Evolutionary conservation across 2,329 filamentous ascomycete species (phyloP).

Genomic region (Venturiaceae sp.): DNA sequence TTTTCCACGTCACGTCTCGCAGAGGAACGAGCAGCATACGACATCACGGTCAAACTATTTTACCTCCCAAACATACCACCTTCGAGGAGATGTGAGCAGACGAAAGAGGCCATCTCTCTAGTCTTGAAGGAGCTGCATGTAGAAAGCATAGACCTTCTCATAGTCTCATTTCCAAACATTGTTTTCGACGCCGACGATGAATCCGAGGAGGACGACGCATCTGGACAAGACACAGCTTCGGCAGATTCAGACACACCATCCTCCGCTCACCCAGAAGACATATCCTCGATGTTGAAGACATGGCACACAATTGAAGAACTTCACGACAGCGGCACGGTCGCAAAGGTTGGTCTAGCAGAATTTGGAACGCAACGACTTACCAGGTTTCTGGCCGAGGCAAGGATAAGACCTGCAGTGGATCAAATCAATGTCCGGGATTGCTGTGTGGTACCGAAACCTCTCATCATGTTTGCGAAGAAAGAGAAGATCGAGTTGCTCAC

Average conservation of each 20-base stretch:
- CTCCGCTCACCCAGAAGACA: constrained; percentile 31
- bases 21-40: constrained; percentile 78
- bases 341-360: constrained; percentile 75
- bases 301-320: constrained; percentile 62
- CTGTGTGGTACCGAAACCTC: constrained; percentile 84
- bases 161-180: constrained; percentile 87
- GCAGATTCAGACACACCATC: background rate
- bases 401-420: constrained; percentile 69
- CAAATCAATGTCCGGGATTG: constrained; percentile 96
- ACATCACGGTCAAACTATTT: constrained; percentile 93
- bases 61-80: constrained; percentile 66
- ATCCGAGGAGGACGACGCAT: constrained; percentile 48
- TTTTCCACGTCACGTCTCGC: constrained; percentile 60
- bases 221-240: background rate
- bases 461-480: constrained; percentile 75
- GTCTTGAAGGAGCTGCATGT: constrained; percentile 74
- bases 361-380: constrained; percentile 77
- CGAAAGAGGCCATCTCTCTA: constrained; percentile 66
- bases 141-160: constrained; percentile 71
- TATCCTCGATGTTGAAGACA: constrained; percentile 57
- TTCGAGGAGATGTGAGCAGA: constrained; percentile 57
- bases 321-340: constrained; percentile 59
- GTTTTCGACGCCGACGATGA: constrained; percentile 91
- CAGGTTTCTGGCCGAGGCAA: constrained; percentile 64
- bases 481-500: constrained; percentile 80